Evolutionary conservation across 2,329 filamentous ascomycete genomes (phyloP).

Genomic region (Aspergillus hortae): DNA sequence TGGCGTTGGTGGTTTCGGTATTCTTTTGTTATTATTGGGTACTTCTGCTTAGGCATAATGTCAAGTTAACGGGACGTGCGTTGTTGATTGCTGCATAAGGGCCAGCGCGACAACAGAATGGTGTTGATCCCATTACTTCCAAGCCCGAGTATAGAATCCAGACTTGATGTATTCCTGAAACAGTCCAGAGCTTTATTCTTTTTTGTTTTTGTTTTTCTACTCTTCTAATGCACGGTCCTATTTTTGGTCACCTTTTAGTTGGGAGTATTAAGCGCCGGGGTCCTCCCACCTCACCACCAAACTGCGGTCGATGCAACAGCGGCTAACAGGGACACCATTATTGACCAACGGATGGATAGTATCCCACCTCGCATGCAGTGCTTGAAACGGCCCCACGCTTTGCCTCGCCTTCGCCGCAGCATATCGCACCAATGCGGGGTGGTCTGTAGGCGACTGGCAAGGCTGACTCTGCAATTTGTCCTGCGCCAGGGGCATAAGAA

Average conservation of each 20-base stretch:
- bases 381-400: not conserved
- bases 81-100: not conserved
- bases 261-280: not conserved
- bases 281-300: not conserved
- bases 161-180: no score
- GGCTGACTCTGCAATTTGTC: constrained; percentile 5
- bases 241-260: not conserved
- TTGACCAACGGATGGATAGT: not conserved
- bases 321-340: not conserved
- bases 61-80: not conserved
- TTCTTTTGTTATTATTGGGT: constrained; percentile 1
- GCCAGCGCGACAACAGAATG: not conserved
- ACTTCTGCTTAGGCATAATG: not conserved
- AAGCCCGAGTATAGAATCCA: no score
- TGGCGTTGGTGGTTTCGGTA: constrained; percentile 31
- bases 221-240: not conserved
- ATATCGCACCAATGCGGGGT: not conserved
- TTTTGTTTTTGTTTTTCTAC: not conserved
- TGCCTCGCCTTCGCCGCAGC: not conserved
- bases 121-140: not conserved
- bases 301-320: not conserved
- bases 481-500: not conserved
- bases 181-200: not conserved
- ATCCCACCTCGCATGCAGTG: not conserved
- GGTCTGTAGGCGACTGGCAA: constrained; percentile 6